Base-by-base conservation (phyloP, 495 filamentous ascomycete genomes). In the Aspergillus bridgeri region DNA sequence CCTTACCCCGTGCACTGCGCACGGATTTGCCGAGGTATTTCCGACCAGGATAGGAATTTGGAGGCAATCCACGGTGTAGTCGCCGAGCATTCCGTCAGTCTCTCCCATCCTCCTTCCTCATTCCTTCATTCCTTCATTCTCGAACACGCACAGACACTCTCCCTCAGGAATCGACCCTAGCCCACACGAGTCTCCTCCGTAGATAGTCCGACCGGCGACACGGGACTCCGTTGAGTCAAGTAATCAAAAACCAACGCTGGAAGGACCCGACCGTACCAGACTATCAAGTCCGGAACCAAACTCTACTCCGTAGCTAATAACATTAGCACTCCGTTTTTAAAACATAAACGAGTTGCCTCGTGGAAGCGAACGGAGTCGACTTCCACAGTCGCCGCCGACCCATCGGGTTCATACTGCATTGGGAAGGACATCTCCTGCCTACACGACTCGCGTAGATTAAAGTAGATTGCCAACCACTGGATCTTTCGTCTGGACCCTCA, bases 361-460 rank as follows among this genome's bases (percentile, higher is more conserved):
- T 38, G 33, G 33, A 38, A 38, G 9, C 33, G 33, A 38, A 38
- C n/a, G n/a, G n/a, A n/a, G n/a, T n/a, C n/a, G n/a, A n/a, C n/a
- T n/a, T n/a, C n/a, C n/a, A n/a, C n/a, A n/a, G n/a, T n/a, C n/a
- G n/a, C n/a, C n/a, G n/a, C 25, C 25, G 33, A 21, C 42, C 44
- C 42, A 44, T 46, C 53, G 53, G n/a, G 53, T 42, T 53, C 33
- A 23, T 43, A 42, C 33, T 13, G 33, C 2, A 38, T 38, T 13
- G 33, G 33, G 33, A 38, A 38, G 33, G 7, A 4, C 33, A 38
- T 38, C 33, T 38, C 33, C 33, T 38, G 13, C 33, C 33, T 11
- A 15, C 46, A 24, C 23, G 53, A 60, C 61, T 64, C 61, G 61
- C 58, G 61, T 54, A 64, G 58, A 54, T 55, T 54, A 64, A 58